These are phyloP conservation scores for Sorghum bicolor DNA, from an alignment of 176 grass and related monocot species.

Conservation along the genomic window DNA sequence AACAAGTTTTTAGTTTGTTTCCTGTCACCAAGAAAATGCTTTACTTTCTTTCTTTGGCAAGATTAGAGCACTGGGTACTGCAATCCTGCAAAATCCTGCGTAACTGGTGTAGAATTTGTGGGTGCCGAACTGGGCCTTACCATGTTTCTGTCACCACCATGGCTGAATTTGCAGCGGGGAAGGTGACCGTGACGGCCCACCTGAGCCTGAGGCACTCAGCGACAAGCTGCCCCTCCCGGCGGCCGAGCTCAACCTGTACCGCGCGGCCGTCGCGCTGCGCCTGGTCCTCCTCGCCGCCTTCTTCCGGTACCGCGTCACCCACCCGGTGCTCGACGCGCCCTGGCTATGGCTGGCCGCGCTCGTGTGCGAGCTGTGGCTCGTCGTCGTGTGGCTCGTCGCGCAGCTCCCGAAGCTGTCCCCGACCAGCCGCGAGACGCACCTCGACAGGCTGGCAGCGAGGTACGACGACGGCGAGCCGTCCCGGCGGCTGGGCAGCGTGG, in stretches of 20 bases:
- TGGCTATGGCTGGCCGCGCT: slow-evolving; percentile 48
- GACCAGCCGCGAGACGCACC: slow-evolving; percentile 28
- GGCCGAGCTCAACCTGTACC: slow-evolving; percentile 41
- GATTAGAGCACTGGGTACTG: neutral
- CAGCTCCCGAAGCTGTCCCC: slow-evolving; percentile 52
- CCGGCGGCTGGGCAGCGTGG: slow-evolving; percentile 19
- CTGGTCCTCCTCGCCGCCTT: slow-evolving; percentile 42
- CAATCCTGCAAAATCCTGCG: neutral
- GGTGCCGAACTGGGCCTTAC: neutral
- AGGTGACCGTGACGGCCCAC: neutral
- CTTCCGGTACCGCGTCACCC: slow-evolving; percentile 43
- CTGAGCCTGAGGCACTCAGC: slow-evolving; percentile 20
- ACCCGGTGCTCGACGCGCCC: slow-evolving; percentile 26
- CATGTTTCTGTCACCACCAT: neutral
- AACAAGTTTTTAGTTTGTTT: neutral
- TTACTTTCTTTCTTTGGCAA: neutral
- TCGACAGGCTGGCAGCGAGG: slow-evolving; percentile 27
- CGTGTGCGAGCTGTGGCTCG: slow-evolving; percentile 49
- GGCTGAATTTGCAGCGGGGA: slow-evolving; percentile 9
- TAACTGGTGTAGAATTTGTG: neutral
- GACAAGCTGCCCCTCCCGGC: slow-evolving; percentile 24
- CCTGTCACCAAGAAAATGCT: neutral
- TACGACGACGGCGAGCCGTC: neutral
- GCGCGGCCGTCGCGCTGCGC: slow-evolving; percentile 33
- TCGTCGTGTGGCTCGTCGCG: slow-evolving; percentile 36